Evolutionary conservation across 179 eudicot species (phyloP), one percentile per base, ranked within the genome.

Genomic region (Patellifolia procumbens): DNA sequence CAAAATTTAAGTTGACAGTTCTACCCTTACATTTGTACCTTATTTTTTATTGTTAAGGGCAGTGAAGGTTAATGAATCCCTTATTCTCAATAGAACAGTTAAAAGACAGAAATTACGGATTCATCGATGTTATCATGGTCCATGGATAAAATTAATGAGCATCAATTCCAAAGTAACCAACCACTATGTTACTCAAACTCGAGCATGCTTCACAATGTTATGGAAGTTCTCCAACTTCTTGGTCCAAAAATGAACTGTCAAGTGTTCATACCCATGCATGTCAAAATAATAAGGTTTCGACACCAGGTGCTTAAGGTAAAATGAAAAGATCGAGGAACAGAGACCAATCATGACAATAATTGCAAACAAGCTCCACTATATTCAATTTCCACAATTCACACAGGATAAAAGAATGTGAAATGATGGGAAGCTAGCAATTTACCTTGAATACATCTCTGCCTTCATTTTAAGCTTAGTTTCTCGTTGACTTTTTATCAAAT

Each of bases 361-460:
- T 17, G 48, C 70, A 17, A 65, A 16, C 24, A 52, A 71, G 60
- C 45, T 51, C n/a, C 20, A 19, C 11, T 26, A 71, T 52, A 7
- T 7, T 35, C 22, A 32, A 35, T n/a, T n/a, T n/a, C 29, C 28
- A 2, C 19, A 24, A 55, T 20, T 16, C 20, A 9, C 43, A 7
- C 6, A 39, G 43, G 8, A 39, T 39, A 39, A 39, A 39, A 39
- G 32, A 35, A 29, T 22, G 39, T 42, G 56, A 59, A 34, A 34
- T 28, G 55, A 12, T 43, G 46, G 48, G 20, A 46, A 20, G 5
- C 48, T 39, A 0, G 58, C 17, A 37, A 32, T 35, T 49, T 39
- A 89, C 98, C 89, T 90, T 29, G 94, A 88, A 80, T 89, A 87
- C 68, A 81, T 86, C 76, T 76, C 79, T 32, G 87, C 83, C 83